Evolutionary conservation across 345 rosid genomes (phyloP), one percentile per base, ranked within the genome.

Genomic region (Sonneratia alba): DNA sequence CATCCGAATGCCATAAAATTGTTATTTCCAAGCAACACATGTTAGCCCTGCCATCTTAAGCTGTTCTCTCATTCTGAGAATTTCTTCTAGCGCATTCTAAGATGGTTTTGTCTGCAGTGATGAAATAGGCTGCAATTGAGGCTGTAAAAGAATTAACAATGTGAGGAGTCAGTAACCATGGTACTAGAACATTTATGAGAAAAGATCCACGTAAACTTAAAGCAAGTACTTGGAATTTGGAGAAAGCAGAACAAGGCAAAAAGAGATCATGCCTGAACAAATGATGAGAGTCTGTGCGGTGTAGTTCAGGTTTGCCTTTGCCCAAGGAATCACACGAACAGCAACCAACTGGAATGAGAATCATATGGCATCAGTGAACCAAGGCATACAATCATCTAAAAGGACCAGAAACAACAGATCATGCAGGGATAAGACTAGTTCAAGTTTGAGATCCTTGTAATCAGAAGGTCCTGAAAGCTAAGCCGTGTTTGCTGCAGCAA

Each of bases 241-340:
- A 59, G 53, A 18, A 45, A 22, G 55, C 36, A 45, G 2, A 68
- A 43, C 19, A 32, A 24, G 16, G 22, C 15, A 34, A 55, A 15
- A 32, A 51, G 7, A 8, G 32, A 53, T 70, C 38, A 27, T 74
- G 62, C 95, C 90, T 77, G 76, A 85, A 15, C 85, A 84, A 76
- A 87, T 83, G 70, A 89, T 77, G 32, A 89, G 91, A 55, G 95
- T 87, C 77, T 89, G 95, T 69, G 86, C 91, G 70, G 87, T 84
- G 72, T 87, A 81, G 75, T 89, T 89, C 70, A 89, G 86, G 79
- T 89, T 89, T 22, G 88, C 85, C 80, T 84, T 87, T 66, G 95
- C 95, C 95, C 91, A 89, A 38, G 91, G 95, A 75, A 85, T 61
- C 77, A 63, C 42, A 59, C 91, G 90, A 63, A 75, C 83, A 4